These are phyloP conservation scores for Tuber brumale DNA, from an alignment of 495 filamentous ascomycete genomes.

Conservation along the genomic window DNA sequence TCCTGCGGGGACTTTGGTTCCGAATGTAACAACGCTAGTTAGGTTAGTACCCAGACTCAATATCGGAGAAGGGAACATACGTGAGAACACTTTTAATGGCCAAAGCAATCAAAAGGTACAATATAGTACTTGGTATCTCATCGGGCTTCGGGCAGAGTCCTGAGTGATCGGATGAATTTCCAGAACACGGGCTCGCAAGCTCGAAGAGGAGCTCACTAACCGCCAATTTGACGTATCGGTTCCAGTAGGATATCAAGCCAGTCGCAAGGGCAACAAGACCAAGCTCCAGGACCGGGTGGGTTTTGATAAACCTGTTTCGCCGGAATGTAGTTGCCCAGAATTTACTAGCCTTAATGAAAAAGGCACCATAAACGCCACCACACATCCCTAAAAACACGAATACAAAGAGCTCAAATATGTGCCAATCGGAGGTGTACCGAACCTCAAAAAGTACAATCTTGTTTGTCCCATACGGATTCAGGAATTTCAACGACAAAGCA, in stretches of 20 bases:
- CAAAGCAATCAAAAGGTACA: conserved; percentile 67
- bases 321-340: conserved; percentile 86
- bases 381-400: conserved; percentile 81
- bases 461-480: conserved; percentile 91
- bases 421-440: conserved; percentile 86
- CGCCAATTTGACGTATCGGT: conserved; percentile 76
- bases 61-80: conserved; percentile 20
- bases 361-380: conserved; percentile 74
- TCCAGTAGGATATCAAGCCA: conserved; percentile 86
- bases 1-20: conserved; percentile 80
- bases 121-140: conserved; percentile 65
- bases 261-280: conserved; percentile 79
- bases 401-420: conserved; percentile 77
- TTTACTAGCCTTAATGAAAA: conserved; percentile 93
- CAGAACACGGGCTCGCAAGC: conserved; percentile 73
- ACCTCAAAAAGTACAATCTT: conserved; percentile 97
- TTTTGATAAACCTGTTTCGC: conserved; percentile 70
- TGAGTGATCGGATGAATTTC: conserved; percentile 54
- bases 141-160: conserved; percentile 71
- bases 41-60: conserved; percentile 21
- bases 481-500: conserved; percentile 80
- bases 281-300: conserved; percentile 79
- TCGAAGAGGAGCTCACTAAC: conserved; percentile 89
- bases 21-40: conserved; percentile 40
- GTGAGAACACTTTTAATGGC: conserved; percentile 85